Evolutionary conservation across 2,329 filamentous ascomycete genomes (phyloP), one percentile per base, ranked within the genome.

Genomic region (Alternaria consortialis): DNA sequence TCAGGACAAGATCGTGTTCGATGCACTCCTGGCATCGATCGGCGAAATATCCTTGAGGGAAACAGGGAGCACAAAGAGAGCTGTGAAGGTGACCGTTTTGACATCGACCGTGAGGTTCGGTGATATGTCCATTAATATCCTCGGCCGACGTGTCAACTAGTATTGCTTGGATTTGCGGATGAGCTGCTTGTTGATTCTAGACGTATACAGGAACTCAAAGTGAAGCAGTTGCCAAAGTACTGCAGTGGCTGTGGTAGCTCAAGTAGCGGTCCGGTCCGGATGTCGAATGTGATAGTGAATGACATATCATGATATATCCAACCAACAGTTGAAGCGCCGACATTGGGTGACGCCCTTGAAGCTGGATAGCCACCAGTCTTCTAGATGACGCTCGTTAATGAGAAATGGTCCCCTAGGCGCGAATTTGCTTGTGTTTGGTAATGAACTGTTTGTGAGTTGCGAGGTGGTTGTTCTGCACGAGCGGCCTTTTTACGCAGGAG

Each of bases 131-230:
- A 27, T 43, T 43, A 8, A 43, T 27, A 17, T 53, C 13, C 3
- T 53, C 37, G 12, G 5, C 27, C 15, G 51, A 53, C 2, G 39
- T 53, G 6, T 53, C 51, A 12, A 53, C 37, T 9, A 53, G 37
- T 39, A 4, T 5, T 23, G 11, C 37, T 20, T 7, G n/a, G 8
- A 17, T n/a, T 2, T 20, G 7, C 5, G 7, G 37, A 17, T 2
- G n/a, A 39, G 37, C 17, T 39, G 8, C 37, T n/a, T 8, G 37
- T 39, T 20, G 4, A 20, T 23, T 23, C 6, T 1, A 7, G 2
- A 3, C 7, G 17, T 40, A 40, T 12, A 12, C 23, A 23, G 2
- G 17, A 23, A 7, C 7, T 17, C 9, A 11, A 12, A 23, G 17
- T 8, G 13, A 17, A 6, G 11, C 1, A 2, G 11, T 40, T 40